Base-by-base conservation (phyloP, 1,139 yeast species). In the Hyphopichia wangnamkhiaoensis region DNA sequence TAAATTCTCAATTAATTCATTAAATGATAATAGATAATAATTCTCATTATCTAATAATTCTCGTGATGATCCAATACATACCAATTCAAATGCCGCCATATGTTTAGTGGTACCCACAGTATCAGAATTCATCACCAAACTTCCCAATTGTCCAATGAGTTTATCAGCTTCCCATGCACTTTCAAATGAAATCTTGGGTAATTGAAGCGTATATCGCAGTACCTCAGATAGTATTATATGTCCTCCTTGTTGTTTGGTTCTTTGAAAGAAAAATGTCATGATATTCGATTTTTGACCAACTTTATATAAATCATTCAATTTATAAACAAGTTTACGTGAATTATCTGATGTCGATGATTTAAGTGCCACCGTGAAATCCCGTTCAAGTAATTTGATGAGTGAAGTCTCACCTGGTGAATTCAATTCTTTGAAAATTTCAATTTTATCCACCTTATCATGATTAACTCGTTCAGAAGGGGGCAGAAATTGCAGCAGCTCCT, bases 1-100 rank as follows among this genome's bases (percentile, higher is more conserved):
- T 19, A 70, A 33, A 19, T 56, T 55, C 34, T 67, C 69, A 30
- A 73, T 43, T 15, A 71, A 47, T n/a, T 60, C 60, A 28, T 61
- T 64, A 43, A 68, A 69, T 2, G 65, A 54, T 31, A 52, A 49
- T 12, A 69, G 48, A 37, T 59, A 72, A 19, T 60, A 54, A 32
- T 58, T 61, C 3, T 62, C 61, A 39, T 71, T 71, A 17, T 54
- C 55, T 32, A 44, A 45, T 5, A 47, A 18, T 6, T 34, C 31
- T 15, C 31, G 19, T 12, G 44, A 41, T 10, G 41, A 41, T 2
- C 55, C 55, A 33, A 56, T 38, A 5, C 42, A 50, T 39, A 34
- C 33, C 14, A 52, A 47, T 54, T 35, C 46, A 9, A 30, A 30
- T 4, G 16, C 15, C 5, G 20, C 16, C 27, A 2, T 17, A 31